Evolutionary conservation across 2,329 filamentous ascomycete species (phyloP).

Genomic region (Ceratocystis variospora): DNA sequence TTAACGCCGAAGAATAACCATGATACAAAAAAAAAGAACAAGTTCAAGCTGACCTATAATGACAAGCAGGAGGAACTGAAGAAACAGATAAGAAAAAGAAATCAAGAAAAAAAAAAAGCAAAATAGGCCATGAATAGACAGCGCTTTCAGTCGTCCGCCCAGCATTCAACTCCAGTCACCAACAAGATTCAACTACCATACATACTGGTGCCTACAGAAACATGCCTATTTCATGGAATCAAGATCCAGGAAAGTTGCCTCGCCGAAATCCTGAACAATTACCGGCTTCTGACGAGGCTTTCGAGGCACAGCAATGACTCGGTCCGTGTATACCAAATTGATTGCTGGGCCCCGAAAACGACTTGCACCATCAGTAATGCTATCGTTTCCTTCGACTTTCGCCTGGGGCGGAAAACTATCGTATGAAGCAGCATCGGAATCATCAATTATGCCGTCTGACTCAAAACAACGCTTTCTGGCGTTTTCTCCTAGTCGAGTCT

Average conservation of each 20-base stretch:
- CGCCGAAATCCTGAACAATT: conserved; percentile 46
- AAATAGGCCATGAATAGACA: not conserved
- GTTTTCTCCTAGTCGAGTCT: not conserved
- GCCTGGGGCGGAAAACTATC: not conserved
- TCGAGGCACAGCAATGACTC: conserved; percentile 37
- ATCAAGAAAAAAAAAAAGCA: not conserved
- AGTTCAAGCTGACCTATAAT: not conserved
- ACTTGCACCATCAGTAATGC: too few relatives aligned
- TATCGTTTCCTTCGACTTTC: not conserved
- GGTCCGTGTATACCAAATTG: conserved; percentile 28
- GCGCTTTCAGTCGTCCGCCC: too few relatives aligned
- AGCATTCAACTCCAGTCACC: too few relatives aligned
- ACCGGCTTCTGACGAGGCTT: conserved; percentile 10
- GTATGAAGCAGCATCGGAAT: not conserved
- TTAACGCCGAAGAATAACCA: not conserved
- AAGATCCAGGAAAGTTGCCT: conserved; percentile 47
- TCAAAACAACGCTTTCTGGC: conserved; percentile 34
- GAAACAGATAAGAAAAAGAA: not conserved
- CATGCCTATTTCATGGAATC: not conserved
- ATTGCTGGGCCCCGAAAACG: conserved; percentile 29
- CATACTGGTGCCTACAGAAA: too few relatives aligned
- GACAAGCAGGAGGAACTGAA: not conserved
- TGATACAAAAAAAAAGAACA: not conserved
- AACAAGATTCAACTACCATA: too few relatives aligned
- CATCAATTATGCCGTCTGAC: conserved; percentile 28